Evolutionary conservation across 2,329 filamentous ascomycete genomes (phyloP), one percentile per base, ranked within the genome.

Genomic region (Neofusicoccum laricinum): DNA sequence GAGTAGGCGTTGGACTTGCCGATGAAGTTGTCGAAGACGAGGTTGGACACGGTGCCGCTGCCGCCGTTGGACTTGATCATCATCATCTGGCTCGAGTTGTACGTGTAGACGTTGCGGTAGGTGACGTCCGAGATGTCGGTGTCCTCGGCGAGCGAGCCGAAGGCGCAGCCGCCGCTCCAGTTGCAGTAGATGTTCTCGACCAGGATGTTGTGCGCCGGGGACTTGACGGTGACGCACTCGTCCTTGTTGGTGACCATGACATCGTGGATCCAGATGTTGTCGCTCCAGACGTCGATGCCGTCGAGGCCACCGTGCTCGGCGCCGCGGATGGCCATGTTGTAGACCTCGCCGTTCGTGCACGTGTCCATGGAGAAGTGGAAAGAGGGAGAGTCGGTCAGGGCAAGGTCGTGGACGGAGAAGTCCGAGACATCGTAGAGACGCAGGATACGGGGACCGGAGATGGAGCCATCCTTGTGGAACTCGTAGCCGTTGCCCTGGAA

Each of bases 1-100:
- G 80, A 81, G 75, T 87, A 87, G 3, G 85, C 85, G 66, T 87
- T 88, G 64, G 77, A 75, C 71, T 85, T 84, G 43, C 86, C 85
- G 71, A 85, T 84, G 72, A 87, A 88, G 75, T 86, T 86, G 68
- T 84, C 81, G 45, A 87, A 79, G 1, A 79, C 69, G 14, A 79
- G 75, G 67, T 86, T 81, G 46, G 78, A 78, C 4, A 87, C 80
- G 2, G 75, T 79, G 21, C 85, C 86, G 64, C 72, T 79, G 41
- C 86, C 86, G 46, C 86, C 86, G 68, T 86, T 84, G 61, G 80
- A 83, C 73, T 88, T 88, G 77, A 88, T 82, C 84, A 86, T 85
- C 73, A 82, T 81, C 85, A 87, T 87, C 70, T 88, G 84, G 77
- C 88, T 88, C 10, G 81, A 83, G n/a, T 79, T 76, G 75, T 79